A percentile compares a stretch with the other conserved stretches of the same genome.
These are phyloP conservation scores for Hypericum androsaemum DNA, from an alignment of 345 rosid genomes.

Conservation along the genomic window DNA sequence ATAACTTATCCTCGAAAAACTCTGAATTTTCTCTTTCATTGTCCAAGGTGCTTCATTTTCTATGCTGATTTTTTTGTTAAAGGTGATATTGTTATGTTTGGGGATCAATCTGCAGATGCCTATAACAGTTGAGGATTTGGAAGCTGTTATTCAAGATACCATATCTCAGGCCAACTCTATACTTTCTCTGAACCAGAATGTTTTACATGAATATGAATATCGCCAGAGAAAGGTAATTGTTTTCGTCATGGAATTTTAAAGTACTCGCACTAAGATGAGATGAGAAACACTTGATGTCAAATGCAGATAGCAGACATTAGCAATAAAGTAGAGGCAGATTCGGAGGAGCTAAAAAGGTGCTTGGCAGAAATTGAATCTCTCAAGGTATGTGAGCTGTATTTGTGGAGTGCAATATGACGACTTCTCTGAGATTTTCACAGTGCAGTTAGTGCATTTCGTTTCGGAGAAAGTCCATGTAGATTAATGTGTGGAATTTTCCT, in stretches of 20 bases:
- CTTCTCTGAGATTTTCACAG: too few species aligned
- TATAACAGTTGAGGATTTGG: slow-evolving; percentile 72
- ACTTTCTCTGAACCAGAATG: slow-evolving; percentile 68
- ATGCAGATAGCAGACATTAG: slow-evolving; percentile 44
- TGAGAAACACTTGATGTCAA: slow-evolving; percentile 12
- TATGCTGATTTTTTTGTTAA: too few species aligned
- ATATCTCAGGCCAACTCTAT: slow-evolving; percentile 78
- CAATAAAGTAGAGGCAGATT: slow-evolving; percentile 58
- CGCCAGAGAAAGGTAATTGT: slow-evolving; percentile 51
- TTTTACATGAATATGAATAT: slow-evolving; percentile 70
- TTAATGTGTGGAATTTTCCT: slow-evolving; percentile 1
- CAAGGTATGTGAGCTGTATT: slow-evolving; percentile 36
- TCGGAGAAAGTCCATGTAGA: too few species aligned
- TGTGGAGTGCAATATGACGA: slow-evolving; percentile 10
- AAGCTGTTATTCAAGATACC: slow-evolving; percentile 80
- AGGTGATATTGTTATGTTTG: not conserved
- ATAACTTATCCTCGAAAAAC: not conserved
- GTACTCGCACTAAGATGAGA: slow-evolving; percentile 5
- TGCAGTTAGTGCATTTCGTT: too few species aligned
- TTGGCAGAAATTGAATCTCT: slow-evolving; percentile 55
- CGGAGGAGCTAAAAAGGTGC: slow-evolving; percentile 37
- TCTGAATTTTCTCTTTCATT: too few species aligned
- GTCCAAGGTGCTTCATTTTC: too few species aligned
- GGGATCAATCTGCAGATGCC: slow-evolving; percentile 17
- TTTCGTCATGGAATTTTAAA: not conserved